phyloP scores from a whole-genome alignment of 2,329 filamentous ascomycete species.

The Cladosporium colombiae region DNA sequence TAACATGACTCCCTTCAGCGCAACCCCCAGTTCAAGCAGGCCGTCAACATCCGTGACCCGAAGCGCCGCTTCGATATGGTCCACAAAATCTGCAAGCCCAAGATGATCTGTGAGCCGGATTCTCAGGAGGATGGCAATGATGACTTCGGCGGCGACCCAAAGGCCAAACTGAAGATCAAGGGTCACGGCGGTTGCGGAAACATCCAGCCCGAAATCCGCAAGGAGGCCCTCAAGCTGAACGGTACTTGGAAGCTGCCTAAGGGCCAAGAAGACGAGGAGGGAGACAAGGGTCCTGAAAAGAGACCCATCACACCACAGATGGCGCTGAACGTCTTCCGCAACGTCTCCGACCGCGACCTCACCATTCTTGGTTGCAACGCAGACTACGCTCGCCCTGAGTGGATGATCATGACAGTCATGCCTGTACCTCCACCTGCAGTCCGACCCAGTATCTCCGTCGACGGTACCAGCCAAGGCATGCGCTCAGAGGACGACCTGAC shows the following conservation, averaged over 20 bases:
- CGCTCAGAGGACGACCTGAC: constrained; percentile 98
- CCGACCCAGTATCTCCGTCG: constrained; percentile 94
- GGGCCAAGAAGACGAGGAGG: constrained; percentile 70
- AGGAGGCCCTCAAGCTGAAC: constrained; percentile 80
- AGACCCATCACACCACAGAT: constrained; percentile 78
- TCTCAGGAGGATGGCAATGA: constrained; percentile 66
- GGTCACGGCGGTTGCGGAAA: constrained; percentile 92
- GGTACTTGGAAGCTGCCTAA: constrained; percentile 72
- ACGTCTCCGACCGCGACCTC: constrained; percentile 79
- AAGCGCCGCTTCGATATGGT: constrained; percentile 93
- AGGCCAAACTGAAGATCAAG: constrained; percentile 54
- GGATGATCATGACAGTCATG: constrained; percentile 95
- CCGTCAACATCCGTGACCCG: constrained; percentile 81
- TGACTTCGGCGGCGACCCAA: constrained; percentile 62
- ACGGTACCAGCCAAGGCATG: constrained; percentile 87
- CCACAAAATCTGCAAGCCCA: constrained; percentile 89
- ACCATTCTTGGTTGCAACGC: constrained; percentile 86
- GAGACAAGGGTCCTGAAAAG: constrained; percentile 70
- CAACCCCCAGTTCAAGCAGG: constrained; percentile 79
- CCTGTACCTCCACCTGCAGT: constrained; percentile 95
- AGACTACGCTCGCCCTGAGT: constrained; percentile 94
- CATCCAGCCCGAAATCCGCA: constrained; percentile 81
- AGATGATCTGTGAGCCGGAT: constrained; percentile 80
- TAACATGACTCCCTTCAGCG: constrained; percentile 61
- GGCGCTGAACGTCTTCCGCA: constrained; percentile 82